phyloP scores from a whole-genome alignment of 495 filamentous ascomycete genomes.

The Zalerion maritima region DNA sequence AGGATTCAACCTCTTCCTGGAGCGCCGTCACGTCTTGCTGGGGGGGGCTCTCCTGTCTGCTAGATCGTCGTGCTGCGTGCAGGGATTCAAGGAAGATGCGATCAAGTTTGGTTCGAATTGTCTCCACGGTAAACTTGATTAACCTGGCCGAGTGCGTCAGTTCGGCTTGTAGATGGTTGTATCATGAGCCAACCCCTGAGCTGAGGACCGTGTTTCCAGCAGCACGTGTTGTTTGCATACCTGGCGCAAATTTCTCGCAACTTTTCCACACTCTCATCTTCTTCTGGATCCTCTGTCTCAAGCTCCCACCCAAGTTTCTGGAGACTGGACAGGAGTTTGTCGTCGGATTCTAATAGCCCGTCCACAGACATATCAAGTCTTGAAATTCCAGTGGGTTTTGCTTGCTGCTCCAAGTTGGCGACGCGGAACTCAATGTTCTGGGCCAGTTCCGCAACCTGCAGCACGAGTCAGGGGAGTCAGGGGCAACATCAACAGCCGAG shows the following conservation, averaged over 20 bases:
- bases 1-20: conserved; percentile 44
- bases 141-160: conserved; percentile 16
- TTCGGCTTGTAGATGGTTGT: too few relatives aligned
- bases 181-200: too few relatives aligned
- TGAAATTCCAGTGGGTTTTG: conserved; percentile 8
- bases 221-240: conserved; percentile 2
- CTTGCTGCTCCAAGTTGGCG: conserved; percentile 25
- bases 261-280: conserved; percentile 18
- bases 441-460: conserved; percentile 24
- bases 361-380: conserved; percentile 21
- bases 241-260: conserved; percentile 28
- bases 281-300: conserved; percentile 21
- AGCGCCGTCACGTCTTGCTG: conserved; percentile 25
- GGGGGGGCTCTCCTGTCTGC: conserved; percentile 7
- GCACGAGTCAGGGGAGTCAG: background rate
- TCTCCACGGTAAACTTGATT: conserved; percentile 35
- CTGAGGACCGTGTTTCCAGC: too few relatives aligned
- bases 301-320: conserved; percentile 34
- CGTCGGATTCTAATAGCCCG: conserved; percentile 24
- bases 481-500: background rate
- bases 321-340: conserved; percentile 31
- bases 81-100: conserved; percentile 30
- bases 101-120: conserved; percentile 28
- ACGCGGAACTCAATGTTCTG: conserved; percentile 22
- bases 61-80: conserved; percentile 10